These are phyloP conservation scores for Aurinia saxatilis DNA, from an alignment of 345 rosid genomes.

Conservation along the genomic window DNA sequence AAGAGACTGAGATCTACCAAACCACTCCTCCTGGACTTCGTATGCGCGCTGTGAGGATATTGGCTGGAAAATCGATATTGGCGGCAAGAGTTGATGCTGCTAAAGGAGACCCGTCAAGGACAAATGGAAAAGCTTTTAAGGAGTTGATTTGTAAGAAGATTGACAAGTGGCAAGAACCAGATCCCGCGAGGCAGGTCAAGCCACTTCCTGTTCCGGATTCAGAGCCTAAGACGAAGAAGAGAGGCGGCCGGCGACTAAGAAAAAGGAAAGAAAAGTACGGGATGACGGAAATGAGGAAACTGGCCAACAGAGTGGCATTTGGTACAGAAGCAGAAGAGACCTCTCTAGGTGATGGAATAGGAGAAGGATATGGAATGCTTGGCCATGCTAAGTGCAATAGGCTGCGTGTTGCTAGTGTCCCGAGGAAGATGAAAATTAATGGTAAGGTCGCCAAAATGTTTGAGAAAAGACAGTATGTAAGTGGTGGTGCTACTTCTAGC, in stretches of 20 bases:
- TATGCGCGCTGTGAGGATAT: conserved; percentile 56
- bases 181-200: conserved; percentile 78
- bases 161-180: conserved; percentile 84
- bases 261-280: conserved; percentile 88
- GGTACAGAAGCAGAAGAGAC: conserved; percentile 82
- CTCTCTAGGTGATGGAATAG: conserved; percentile 83
- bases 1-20: conserved; percentile 68
- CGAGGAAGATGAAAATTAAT: conserved; percentile 77
- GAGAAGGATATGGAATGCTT: conserved; percentile 91
- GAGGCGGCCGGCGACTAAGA: conserved; percentile 81
- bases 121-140: conserved; percentile 47
- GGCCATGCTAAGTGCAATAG: conserved; percentile 83
- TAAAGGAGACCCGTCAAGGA: conserved; percentile 67
- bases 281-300: conserved; percentile 73
- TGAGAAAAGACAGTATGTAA: conserved; percentile 57
- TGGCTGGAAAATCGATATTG: conserved; percentile 73
- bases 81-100: conserved; percentile 68
- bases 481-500: conserved; percentile 50
- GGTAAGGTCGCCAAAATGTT: conserved; percentile 81
- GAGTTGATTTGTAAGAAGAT: conserved; percentile 67
- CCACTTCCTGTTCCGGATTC: conserved; percentile 82
- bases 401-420: conserved; percentile 64
- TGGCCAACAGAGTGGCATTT: conserved; percentile 76
- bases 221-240: conserved; percentile 73
- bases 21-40: conserved; percentile 55